Conservation (phyloP, 2,329 filamentous ascomycete genomes). For the Microsporum canis region DNA sequence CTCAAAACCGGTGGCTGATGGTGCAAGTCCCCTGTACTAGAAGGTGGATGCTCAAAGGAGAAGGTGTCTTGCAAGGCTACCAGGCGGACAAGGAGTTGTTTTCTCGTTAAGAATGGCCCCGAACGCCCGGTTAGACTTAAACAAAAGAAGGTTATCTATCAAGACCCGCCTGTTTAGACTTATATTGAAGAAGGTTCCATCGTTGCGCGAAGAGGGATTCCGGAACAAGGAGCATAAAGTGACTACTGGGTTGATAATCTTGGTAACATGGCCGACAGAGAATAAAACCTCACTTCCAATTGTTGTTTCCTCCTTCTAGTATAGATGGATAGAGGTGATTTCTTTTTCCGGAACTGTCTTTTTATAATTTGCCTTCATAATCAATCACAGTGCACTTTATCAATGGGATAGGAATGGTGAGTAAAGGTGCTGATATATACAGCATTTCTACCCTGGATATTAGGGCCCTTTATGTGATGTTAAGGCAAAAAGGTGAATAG, state of each 20-base stretch:
- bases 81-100: not conserved
- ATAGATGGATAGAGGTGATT: not conserved
- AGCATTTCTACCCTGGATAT: too few relatives aligned
- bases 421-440: too few relatives aligned
- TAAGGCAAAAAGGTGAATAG: too few relatives aligned
- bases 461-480: too few relatives aligned
- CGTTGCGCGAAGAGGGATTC: not conserved
- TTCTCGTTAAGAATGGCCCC: not conserved
- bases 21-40: not conserved
- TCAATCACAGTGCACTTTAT: too few relatives aligned
- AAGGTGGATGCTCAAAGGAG: not conserved
- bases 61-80: not conserved
- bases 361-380: too few relatives aligned
- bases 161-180: not conserved
- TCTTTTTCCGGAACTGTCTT: not conserved
- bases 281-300: not conserved
- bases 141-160: not conserved
- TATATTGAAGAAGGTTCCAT: not conserved
- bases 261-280: not conserved
- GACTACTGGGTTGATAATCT: not conserved
- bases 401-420: too few relatives aligned
- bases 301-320: not conserved
- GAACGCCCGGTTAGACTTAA: not conserved
- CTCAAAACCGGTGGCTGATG: not conserved
- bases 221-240: not conserved